These are phyloP conservation scores for Stemphylium vesicarium DNA, from an alignment of 2,329 filamentous ascomycete species.

Conservation along the genomic window DNA sequence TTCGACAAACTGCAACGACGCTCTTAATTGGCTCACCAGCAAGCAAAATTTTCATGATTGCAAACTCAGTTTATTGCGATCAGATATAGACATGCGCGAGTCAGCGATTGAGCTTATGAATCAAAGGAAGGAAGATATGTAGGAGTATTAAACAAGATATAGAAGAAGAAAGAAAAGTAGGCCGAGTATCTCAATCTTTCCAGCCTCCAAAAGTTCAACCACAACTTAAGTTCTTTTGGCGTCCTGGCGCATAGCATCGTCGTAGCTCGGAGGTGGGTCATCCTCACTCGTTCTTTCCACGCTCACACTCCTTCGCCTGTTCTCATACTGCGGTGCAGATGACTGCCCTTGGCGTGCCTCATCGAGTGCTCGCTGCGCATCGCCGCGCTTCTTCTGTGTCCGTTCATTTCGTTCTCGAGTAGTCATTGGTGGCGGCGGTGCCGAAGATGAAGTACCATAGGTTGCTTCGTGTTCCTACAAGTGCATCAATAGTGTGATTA, in stretches of 20 bases:
- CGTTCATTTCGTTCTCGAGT: constrained; percentile 6
- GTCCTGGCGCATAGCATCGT: constrained; percentile 14
- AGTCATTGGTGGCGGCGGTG: constrained; percentile 8
- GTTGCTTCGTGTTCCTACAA: constrained; percentile 21
- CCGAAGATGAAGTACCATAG: constrained; percentile 19
- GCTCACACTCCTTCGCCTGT: constrained; percentile 21
- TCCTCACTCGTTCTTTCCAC: constrained; percentile 17
- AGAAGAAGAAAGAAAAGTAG: neutral
- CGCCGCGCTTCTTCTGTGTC: constrained; percentile 18
- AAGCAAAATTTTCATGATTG: no score
- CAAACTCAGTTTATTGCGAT: no score
- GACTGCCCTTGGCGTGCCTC: constrained; percentile 15
- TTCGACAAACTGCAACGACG: no score
- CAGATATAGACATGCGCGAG: no score
- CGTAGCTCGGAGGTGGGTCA: constrained; percentile 22
- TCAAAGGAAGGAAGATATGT: no score
- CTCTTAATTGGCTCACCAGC: no score
- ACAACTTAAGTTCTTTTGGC: neutral
- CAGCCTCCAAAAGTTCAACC: neutral
- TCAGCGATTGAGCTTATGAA: no score
- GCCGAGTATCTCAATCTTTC: no score
- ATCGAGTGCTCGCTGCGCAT: constrained; percentile 10
- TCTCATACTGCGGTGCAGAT: constrained; percentile 2
- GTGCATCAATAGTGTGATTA: neutral
- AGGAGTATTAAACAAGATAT: neutral